Evolutionary conservation across 352 stramenopile genomes (phyloP).

Genomic region (Phytophthora melonis): DNA sequence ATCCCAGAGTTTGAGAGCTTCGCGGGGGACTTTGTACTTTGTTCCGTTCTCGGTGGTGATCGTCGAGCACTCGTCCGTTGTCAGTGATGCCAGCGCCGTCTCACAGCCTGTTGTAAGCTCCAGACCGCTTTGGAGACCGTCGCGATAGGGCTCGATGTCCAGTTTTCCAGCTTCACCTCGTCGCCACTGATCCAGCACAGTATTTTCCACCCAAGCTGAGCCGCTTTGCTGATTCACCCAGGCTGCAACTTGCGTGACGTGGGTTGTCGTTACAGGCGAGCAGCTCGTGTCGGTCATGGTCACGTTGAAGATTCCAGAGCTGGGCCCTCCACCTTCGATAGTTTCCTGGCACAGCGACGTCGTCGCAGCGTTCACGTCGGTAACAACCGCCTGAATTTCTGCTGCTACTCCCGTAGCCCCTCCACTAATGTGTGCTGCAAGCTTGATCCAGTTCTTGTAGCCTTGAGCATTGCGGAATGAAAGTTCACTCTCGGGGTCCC

Average conservation of each 20-base stretch:
- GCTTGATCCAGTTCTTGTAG: conserved; percentile 58
- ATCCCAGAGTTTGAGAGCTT: conserved; percentile 61
- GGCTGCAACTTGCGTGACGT: conserved; percentile 46
- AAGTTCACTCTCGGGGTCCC: conserved; percentile 44
- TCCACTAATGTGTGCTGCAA: conserved; percentile 22
- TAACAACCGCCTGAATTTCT: conserved; percentile 26
- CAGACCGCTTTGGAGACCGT: conserved; percentile 47
- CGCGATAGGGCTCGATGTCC: conserved; percentile 77
- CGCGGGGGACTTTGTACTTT: conserved; percentile 53
- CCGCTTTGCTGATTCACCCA: conserved; percentile 44
- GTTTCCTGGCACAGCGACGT: conserved; percentile 14
- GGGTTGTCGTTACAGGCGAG: conserved; percentile 28
- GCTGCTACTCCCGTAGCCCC: not conserved
- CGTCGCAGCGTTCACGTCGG: conserved; percentile 53
- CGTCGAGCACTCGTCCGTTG: conserved; percentile 21
- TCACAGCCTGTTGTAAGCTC: conserved; percentile 62
- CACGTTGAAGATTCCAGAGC: conserved; percentile 65
- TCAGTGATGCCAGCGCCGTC: conserved; percentile 19
- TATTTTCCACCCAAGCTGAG: conserved; percentile 48
- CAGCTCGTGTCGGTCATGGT: conserved; percentile 49
- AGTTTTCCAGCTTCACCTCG: conserved; percentile 48
- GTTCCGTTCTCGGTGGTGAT: conserved; percentile 50
- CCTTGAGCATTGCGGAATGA: conserved; percentile 61
- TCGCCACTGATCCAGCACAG: conserved; percentile 74
- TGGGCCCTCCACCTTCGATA: conserved; percentile 38